These are phyloP conservation scores for Diaporthe helianthi DNA, from an alignment of 2,329 filamentous ascomycete species.

Conservation along the genomic window DNA sequence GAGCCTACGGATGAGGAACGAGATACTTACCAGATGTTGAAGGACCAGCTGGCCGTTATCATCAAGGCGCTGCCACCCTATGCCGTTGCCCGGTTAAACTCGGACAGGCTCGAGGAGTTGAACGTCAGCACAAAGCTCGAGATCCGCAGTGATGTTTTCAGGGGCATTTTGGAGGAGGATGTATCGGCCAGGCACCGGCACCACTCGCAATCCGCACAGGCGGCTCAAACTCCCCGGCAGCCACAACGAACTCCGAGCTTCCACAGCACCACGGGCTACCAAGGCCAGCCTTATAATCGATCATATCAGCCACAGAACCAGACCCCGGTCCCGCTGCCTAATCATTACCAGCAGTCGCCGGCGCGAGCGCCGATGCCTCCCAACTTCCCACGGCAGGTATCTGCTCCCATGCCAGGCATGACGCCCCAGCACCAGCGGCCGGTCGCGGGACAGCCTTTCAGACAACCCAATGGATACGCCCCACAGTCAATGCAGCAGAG, in stretches of 20 bases:
- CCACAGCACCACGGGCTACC: conserved; percentile 48
- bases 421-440: conserved; percentile 49
- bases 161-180: conserved; percentile 85
- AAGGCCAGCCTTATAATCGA: conserved; percentile 52
- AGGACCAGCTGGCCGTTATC: conserved; percentile 75
- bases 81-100: conserved; percentile 84
- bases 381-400: conserved; percentile 46
- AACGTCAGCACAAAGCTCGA: conserved; percentile 82
- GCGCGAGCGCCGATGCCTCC: conserved; percentile 49
- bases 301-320: conserved; percentile 58
- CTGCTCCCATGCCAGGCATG: conserved; percentile 47
- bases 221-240: conserved; percentile 43
- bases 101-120: conserved; percentile 82
- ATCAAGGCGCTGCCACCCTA: conserved; percentile 81
- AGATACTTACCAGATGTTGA: conserved; percentile 74
- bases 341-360: conserved; percentile 55
- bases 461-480: conserved; percentile 56
- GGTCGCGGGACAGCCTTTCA: conserved; percentile 54
- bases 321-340: conserved; percentile 50
- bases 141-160: conserved; percentile 75
- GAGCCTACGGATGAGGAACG: conserved; percentile 68
- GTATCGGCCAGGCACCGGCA: conserved; percentile 58
- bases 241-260: conserved; percentile 49
- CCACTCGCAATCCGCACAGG: conserved; percentile 46
- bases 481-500: conserved; percentile 58